These are phyloP conservation scores for Thalassiosira mediterranea DNA, from an alignment of 352 stramenopile species.

Conservation along the genomic window DNA sequence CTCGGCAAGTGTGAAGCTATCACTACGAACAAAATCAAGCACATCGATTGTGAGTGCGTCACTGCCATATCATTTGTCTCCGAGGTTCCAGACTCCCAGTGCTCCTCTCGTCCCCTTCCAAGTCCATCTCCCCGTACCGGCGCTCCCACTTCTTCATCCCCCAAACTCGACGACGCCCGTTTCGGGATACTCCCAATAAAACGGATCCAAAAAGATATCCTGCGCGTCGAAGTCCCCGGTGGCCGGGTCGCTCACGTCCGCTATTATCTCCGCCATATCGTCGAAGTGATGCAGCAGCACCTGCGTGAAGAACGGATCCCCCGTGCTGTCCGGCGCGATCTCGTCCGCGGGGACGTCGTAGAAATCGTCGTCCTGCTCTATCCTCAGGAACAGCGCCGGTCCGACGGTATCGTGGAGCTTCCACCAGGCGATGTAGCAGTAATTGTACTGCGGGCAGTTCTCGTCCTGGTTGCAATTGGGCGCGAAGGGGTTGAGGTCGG, in stretches of 20 bases:
- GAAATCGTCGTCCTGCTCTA: conserved; percentile 62
- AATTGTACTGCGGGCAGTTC: conserved; percentile 45
- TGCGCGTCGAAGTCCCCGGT: not conserved
- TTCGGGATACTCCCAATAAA: not conserved
- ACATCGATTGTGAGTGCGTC: too few species aligned
- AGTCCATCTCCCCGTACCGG: too few species aligned
- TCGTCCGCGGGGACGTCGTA: conserved; percentile 48
- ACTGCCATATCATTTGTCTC: too few species aligned
- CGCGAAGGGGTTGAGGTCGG: conserved; percentile 31
- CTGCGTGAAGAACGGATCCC: conserved; percentile 43
- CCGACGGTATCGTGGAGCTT: conserved; percentile 48
- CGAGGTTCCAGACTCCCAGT: too few species aligned
- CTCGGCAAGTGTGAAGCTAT: too few species aligned
- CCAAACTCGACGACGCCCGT: not conserved
- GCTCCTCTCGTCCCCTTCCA: too few species aligned
- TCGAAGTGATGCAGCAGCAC: conserved; percentile 56
- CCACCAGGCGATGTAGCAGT: conserved; percentile 59
- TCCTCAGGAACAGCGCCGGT: conserved; percentile 29
- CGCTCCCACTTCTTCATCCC: too few species aligned
- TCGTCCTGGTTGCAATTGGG: conserved; percentile 57
- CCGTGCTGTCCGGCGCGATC: conserved; percentile 14
- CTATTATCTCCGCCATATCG: not conserved
- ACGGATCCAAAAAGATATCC: not conserved
- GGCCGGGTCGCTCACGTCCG: not conserved
- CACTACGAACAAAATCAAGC: too few species aligned